Evolutionary conservation across 345 rosid species (phyloP).

Genomic region (Linum usitatissimum): DNA sequence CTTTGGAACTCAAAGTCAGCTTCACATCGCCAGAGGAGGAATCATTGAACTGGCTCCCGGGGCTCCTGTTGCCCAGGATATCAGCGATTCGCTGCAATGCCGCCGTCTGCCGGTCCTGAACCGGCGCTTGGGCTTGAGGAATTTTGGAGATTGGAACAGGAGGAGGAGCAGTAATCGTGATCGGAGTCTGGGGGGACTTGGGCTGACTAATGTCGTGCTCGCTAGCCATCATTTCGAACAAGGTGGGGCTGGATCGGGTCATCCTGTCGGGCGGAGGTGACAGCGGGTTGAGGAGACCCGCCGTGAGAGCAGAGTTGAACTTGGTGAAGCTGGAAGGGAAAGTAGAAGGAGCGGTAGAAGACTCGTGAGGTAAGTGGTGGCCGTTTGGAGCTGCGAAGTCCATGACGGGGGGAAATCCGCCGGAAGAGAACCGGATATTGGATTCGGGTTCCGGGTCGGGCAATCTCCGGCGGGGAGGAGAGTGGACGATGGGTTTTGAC

Average conservation of each 20-base stretch:
- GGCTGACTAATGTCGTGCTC: constrained; percentile 51
- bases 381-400: constrained; percentile 31
- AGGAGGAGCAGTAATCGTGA: constrained; percentile 13
- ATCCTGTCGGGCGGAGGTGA: constrained; percentile 61
- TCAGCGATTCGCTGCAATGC: constrained; percentile 75
- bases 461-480: not conserved
- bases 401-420: constrained; percentile 41
- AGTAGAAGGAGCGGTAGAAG: constrained; percentile 6
- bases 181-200: constrained; percentile 30
- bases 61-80: constrained; percentile 49
- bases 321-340: constrained; percentile 67
- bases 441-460: not conserved
- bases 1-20: constrained; percentile 75
- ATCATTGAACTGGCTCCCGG: constrained; percentile 88
- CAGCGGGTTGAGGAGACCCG: constrained; percentile 91
- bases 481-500: too few species aligned
- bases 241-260: constrained; percentile 87
- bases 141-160: not conserved
- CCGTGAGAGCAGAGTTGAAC: constrained; percentile 91
- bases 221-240: constrained; percentile 91
- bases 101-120: constrained; percentile 48
- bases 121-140: constrained; percentile 7
- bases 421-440: constrained; percentile 30
- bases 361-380: constrained; percentile 11
- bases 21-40: constrained; percentile 62